Evolutionary conservation across 1,284 basidiomycete species (phyloP), one percentile per base, ranked within the genome.

Genomic region (Austroboletus novae-zelandiae): DNA sequence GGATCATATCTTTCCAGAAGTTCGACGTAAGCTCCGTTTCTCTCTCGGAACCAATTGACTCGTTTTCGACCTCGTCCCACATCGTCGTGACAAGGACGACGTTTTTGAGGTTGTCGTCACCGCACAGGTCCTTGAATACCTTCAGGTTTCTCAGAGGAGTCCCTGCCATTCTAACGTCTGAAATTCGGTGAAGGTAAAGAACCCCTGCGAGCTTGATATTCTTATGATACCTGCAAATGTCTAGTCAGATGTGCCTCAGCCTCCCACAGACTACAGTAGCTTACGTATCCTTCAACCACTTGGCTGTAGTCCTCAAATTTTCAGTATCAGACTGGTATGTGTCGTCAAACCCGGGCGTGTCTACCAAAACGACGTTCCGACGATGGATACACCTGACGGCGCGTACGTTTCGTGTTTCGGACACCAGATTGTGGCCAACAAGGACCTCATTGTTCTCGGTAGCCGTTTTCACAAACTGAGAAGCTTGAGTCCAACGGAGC

Each of bases 131-230:
- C 36, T 34, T 53, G 45, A 68, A 60, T 32, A 64, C 45, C 3
- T 47, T 15, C 15, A 65, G 35, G 30, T 54, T 65, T 25, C 58
- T 51, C 20, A 51, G 39, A 25, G 65, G 51, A 5, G 62, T 59
- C 11, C 76, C 76, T 5, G 69, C 71, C 53, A 80, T 61, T 27
- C 77, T 69, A 52, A 65, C 63, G 54, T 79, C 78, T n/a, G 75
- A 69, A 15, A 67, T 64, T 3, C 54, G 62, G 40, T 68, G 62
- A 45, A 67, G 50, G 43, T 64, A 64, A n/a, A 68, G 44, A 25
- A 68, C 32, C 14, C 64, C 64, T 7, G 54, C 17, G 9, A 68
- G 51, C 40, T 47, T 66, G 40, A 46, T 51, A 25, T 56, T 46
- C 13, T 51, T 56, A 25, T 45, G 41, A 27, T 62, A 57, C 9